These are phyloP conservation scores for Rubroboletus satanas DNA, from an alignment of 768 basidiomycete species.

Conservation along the genomic window DNA sequence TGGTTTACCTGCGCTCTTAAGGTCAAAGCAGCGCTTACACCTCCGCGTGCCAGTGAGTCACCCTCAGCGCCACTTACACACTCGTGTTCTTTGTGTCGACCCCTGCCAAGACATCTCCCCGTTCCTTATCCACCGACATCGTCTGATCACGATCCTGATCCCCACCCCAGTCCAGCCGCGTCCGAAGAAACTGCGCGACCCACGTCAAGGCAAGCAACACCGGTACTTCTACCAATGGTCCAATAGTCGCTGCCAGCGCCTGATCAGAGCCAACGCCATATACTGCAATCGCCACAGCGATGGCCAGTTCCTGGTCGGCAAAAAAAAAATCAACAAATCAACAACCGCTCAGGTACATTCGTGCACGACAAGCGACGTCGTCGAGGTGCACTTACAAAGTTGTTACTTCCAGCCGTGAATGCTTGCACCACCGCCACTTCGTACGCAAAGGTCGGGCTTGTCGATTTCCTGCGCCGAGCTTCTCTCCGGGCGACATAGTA, in stretches of 20 bases:
- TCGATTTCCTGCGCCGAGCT: slow-evolving; percentile 4
- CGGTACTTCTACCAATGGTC: slow-evolving; percentile 76
- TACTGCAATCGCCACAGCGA: slow-evolving; percentile 74
- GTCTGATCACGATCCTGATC: not conserved
- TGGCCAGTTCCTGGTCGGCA: slow-evolving; percentile 72
- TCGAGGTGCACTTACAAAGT: slow-evolving; percentile 48
- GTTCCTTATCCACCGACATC: not conserved
- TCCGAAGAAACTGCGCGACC: slow-evolving; percentile 49
- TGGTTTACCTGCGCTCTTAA: not conserved
- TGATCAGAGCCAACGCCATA: slow-evolving; percentile 77
- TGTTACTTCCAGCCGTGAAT: slow-evolving; percentile 79
- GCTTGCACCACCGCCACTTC: slow-evolving; percentile 73
- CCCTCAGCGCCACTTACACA: not conserved
- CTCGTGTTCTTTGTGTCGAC: not conserved
- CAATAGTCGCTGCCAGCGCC: slow-evolving; percentile 77
- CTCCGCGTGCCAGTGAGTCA: not conserved
- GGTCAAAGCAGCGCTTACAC: not conserved
- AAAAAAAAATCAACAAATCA: not conserved
- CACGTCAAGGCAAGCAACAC: slow-evolving; percentile 68
- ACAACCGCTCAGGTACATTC: not conserved
- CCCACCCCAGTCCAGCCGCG: slow-evolving; percentile 38
- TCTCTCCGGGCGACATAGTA: slow-evolving; percentile 43
- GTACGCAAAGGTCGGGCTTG: slow-evolving; percentile 41
- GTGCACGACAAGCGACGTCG: not conserved
- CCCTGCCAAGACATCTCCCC: not conserved